Evolutionary conservation across 1,139 yeast species (phyloP), one percentile per base, ranked within the genome.

Genomic region (Eremothecium gossypii): DNA sequence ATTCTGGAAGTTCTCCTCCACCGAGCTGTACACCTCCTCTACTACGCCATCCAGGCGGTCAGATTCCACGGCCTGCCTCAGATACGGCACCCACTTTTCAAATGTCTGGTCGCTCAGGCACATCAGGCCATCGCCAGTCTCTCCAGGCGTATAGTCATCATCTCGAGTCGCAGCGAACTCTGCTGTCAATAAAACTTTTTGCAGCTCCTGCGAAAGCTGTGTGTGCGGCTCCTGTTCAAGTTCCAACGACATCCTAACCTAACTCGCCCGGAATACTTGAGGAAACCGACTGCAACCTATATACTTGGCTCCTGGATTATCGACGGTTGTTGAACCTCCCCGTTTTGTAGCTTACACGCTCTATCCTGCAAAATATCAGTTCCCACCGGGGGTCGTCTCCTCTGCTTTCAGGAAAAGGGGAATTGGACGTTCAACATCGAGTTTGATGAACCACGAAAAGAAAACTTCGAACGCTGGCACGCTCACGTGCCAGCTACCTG

Each of bases 61-160:
- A 12, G 49, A 49, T 30, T 60, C 64, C 2, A 57, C 49, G 2
- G 55, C 46, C 14, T 44, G 49, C 39, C 65, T 49, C 28, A 60
- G 36, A 39, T 52, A 50, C n/a, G 64, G 63, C 13, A 58, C 54
- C 63, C 63, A 59, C 45, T 51, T 57, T 40, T 59, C 63, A 43
- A 60, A 54, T 4, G 50, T 45, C 35, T 53, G 57, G 1, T 58
- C 45, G 41, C 57, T 58, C 7, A 58, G 36, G 12, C 52, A 56
- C 23, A 55, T 49, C 8, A 49, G 40, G 6, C 50, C 54, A 30
- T 50, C 54, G n/a, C 47, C 45, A n/a, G 33, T 39, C 14, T 30
- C 32, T 7, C 12, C 34, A 5, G 38, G 20, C 4, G 30, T 28
- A 10, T 39, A 17, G 20, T 34, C 33, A 8, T 34, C 34, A 13